Percentiles rank a stretch among this genome's conserved stretches.
phyloP scores from a whole-genome alignment of 1,284 basidiomycete species.

The Cystobasidium sp. region DNA sequence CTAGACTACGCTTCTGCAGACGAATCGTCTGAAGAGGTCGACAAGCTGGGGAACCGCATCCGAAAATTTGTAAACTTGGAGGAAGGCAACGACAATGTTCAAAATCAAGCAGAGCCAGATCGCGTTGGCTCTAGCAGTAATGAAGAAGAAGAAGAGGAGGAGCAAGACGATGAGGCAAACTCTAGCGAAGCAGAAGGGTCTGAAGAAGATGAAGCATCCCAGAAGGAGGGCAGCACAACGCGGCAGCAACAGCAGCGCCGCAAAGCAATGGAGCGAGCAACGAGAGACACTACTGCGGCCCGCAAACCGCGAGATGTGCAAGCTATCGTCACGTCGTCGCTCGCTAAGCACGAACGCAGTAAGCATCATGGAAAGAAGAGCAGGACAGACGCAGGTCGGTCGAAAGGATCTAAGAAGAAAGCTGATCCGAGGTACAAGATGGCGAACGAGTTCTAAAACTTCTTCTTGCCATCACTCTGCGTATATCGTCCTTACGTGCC shows the following conservation, averaged over 20 bases:
- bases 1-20: too few species aligned
- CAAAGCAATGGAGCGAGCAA: conserved; percentile 26
- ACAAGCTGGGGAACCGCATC: too few species aligned
- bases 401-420: conserved; percentile 54
- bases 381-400: conserved; percentile 49
- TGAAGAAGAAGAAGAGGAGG: too few species aligned
- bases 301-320: conserved; percentile 44
- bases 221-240: conserved; percentile 35
- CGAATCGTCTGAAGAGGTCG: too few species aligned
- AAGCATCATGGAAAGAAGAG: conserved; percentile 53
- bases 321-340: conserved; percentile 46
- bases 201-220: conserved; percentile 45
- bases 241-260: conserved; percentile 23
- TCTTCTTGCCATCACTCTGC: neutral
- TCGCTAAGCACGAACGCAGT: conserved; percentile 45
- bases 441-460: conserved; percentile 14
- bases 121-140: too few species aligned
- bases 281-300: conserved; percentile 3
- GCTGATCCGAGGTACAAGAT: conserved; percentile 45
- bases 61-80: too few species aligned
- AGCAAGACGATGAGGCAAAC: neutral
- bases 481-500: neutral
- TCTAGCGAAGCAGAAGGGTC: conserved; percentile 13
- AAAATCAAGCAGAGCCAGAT: too few species aligned
- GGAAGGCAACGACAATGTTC: too few species aligned